These are phyloP conservation scores for Gossypium arboreum DNA, from an alignment of 345 rosid species.

Conservation along the genomic window DNA sequence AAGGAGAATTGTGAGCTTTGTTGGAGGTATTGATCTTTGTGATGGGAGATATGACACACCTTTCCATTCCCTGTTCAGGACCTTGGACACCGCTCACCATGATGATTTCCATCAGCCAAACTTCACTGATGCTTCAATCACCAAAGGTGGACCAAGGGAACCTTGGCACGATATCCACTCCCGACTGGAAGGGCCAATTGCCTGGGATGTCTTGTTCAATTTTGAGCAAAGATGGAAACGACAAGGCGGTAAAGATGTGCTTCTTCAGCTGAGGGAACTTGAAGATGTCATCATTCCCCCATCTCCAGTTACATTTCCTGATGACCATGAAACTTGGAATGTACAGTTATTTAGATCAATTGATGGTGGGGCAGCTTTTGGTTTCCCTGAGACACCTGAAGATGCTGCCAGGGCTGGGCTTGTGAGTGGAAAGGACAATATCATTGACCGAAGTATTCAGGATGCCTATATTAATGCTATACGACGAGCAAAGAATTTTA, in stretches of 20 bases:
- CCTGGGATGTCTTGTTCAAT: constrained; percentile 94
- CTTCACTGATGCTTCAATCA: constrained; percentile 67
- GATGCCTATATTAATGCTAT: constrained; percentile 94
- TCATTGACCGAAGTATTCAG: constrained; percentile 93
- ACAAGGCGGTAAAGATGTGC: constrained; percentile 90
- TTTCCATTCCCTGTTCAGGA: constrained; percentile 93
- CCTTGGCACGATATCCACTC: constrained; percentile 99
- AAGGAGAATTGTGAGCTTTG: constrained; percentile 89
- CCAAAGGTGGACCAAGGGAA: constrained; percentile 97
- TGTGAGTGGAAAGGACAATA: constrained; percentile 92
- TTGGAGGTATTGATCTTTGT: constrained; percentile 97
- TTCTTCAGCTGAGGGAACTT: constrained; percentile 77
- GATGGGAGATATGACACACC: constrained; percentile 95
- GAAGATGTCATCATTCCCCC: constrained; percentile 74
- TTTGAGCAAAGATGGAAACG: constrained; percentile 95
- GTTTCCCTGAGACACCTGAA: constrained; percentile 95
- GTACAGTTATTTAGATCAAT: constrained; percentile 95
- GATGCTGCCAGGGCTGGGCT: constrained; percentile 94
- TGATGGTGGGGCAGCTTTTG: constrained; percentile 98
- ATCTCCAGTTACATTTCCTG: constrained; percentile 69
- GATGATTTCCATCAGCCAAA: constrained; percentile 99
- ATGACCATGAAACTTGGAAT: constrained; percentile 85
- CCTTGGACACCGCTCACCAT: constrained; percentile 88
- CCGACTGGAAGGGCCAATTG: constrained; percentile 92
- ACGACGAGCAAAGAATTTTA: constrained; percentile 89